Evolutionary conservation across 192 early-diverging fungal species (phyloP), one percentile per base, ranked within the genome.

Genomic region (Mortierella hygrophila): DNA sequence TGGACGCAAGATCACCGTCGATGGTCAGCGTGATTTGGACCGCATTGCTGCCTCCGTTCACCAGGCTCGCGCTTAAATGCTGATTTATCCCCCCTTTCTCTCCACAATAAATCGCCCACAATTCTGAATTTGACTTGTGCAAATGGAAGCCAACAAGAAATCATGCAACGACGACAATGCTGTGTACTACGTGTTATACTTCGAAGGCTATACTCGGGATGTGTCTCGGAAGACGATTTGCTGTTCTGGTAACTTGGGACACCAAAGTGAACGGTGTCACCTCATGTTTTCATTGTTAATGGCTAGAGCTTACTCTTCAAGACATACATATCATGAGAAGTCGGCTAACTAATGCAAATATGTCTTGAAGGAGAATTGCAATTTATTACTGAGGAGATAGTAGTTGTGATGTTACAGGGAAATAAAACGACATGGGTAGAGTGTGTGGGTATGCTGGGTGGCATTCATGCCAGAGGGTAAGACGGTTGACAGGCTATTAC

Each of bases 1-100:
- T 93, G 98, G 98, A 78, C 97, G 98, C 90, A 93, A 91, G 89
- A 97, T 99, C 92, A 95, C 97, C 89, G 93, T 94, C 74, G 95
- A 96, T 88, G 98, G 98, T 73, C 98, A 97, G 92, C 97, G 98
- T 93, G 98, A 99, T 93, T 94, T 99, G 89, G 98, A 99, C 93
- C 97, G 97, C 88, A 98, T 98, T 92, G 96, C 96, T 79, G 85
- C 84, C 87, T 90, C 91, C 72, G 86, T 88, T 63, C 70, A 74
- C 76, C 76, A 82, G 74, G 78, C 83, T 68, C 83, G 75, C 70
- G 83, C 83, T 73, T 85, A 85, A 85, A 80, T 77, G 71, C 57
- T 74, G 81, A 82, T 74, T 82, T 83, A 63, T 82, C 54, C 13
- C 70, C 32, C 32, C 23, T 46, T 68, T 57, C 41, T n/a, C 32